A percentile compares a stretch with the other conserved stretches of the same genome.
These are phyloP conservation scores for Ustilago esculenta DNA, from an alignment of 1,284 basidiomycete species.

Conservation along the genomic window DNA sequence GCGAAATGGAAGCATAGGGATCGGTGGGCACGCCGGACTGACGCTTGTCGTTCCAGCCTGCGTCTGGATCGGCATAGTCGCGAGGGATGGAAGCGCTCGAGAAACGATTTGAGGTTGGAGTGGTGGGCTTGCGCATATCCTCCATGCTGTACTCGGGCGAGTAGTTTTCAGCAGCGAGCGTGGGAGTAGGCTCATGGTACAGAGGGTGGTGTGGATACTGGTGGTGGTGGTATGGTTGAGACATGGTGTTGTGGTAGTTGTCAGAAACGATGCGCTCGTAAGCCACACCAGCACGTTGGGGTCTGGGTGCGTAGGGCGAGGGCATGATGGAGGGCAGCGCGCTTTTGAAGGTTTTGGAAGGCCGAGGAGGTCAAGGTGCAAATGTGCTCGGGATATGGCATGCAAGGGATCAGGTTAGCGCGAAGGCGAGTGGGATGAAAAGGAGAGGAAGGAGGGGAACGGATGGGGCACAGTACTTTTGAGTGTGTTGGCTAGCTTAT, in stretches of 20 bases:
- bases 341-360: neutral
- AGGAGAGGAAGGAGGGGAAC: neutral
- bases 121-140: conserved; percentile 30
- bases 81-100: conserved; percentile 13
- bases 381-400: neutral
- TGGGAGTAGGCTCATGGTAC: conserved; percentile 29
- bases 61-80: conserved; percentile 33
- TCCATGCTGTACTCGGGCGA: conserved; percentile 40
- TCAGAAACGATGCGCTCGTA: conserved; percentile 20
- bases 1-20: neutral
- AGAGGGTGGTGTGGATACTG: conserved; percentile 19
- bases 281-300: conserved; percentile 5
- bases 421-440: neutral
- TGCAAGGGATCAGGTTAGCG: neutral
- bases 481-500: neutral
- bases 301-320: conserved; percentile 14
- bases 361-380: neutral
- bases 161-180: conserved; percentile 38
- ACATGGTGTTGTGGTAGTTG: conserved; percentile 10
- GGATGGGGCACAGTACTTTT: conserved; percentile 14
- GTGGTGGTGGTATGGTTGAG: conserved; percentile 5
- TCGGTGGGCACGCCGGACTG: conserved; percentile 15
- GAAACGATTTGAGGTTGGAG: conserved; percentile 14
- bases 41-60: conserved; percentile 38
- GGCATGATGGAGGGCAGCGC: conserved; percentile 13